Conservation (phyloP, 352 stramenopile genomes). For the Sclerospora graminicola region DNA sequence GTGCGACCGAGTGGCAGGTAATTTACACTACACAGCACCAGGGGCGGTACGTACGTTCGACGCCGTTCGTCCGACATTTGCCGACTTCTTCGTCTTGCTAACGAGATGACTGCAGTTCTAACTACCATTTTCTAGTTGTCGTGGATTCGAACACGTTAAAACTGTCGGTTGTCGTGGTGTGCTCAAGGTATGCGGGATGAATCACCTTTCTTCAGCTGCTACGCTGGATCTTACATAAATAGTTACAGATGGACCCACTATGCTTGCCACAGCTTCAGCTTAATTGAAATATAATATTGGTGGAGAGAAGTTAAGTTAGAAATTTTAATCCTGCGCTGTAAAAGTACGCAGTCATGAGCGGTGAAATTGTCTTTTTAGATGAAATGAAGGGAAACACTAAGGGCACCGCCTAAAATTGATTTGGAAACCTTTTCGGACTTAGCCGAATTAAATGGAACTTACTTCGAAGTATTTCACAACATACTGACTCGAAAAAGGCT, state of each 20-base stretch:
- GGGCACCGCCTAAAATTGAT: no score
- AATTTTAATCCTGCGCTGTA: no score
- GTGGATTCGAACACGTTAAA: conserved; percentile 32
- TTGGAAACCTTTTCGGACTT: no score
- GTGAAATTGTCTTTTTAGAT: no score
- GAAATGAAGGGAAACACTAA: no score
- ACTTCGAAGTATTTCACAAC: no score
- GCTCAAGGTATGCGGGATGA: conserved; percentile 36
- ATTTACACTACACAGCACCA: conserved; percentile 54
- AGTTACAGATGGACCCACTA: conserved; percentile 27
- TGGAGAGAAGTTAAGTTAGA: no score
- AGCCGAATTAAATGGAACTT: no score
- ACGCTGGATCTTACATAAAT: conserved; percentile 33
- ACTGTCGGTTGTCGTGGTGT: conserved; percentile 31
- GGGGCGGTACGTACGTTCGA: conserved; percentile 53
- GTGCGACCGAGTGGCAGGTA: conserved; percentile 31
- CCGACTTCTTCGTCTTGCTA: conserved; percentile 61
- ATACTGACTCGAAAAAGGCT: no score
- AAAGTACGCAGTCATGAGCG: no score
- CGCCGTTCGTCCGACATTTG: conserved; percentile 35
- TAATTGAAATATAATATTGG: conserved; percentile 21
- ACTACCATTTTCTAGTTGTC: conserved; percentile 29
- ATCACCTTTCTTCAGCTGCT: conserved; percentile 24
- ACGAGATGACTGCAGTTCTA: conserved; percentile 45
- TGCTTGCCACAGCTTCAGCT: conserved; percentile 25